Evolutionary conservation across 805 yeast genomes (phyloP).

Genomic region (Kurtzmaniella fragi): DNA sequence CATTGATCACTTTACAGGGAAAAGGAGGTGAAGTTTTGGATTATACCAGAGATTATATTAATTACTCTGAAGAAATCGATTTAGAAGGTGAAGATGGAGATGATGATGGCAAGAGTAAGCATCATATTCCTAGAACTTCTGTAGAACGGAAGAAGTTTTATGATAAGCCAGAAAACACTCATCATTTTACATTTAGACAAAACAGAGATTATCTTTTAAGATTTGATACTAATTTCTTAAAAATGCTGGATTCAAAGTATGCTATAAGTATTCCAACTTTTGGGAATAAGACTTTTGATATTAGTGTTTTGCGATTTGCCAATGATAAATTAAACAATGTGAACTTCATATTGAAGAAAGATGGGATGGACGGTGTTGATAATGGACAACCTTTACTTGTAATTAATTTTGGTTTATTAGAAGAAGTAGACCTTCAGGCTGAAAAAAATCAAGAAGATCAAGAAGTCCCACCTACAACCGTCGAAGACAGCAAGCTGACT

Average conservation of each 20-base stretch:
- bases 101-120: slow-evolving; percentile 10
- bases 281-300: slow-evolving; percentile 39
- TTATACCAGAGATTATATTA: slow-evolving; percentile 3
- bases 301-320: slow-evolving; percentile 38
- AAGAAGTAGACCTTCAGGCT: slow-evolving; percentile 17
- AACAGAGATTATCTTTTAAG: slow-evolving; percentile 40
- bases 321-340: slow-evolving; percentile 41
- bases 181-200: slow-evolving; percentile 34
- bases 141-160: slow-evolving; percentile 42
- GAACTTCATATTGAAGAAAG: slow-evolving; percentile 40
- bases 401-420: slow-evolving; percentile 32
- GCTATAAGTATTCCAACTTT: slow-evolving; percentile 47
- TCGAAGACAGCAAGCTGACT: too few species aligned
- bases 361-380: slow-evolving; percentile 28
- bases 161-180: slow-evolving; percentile 31
- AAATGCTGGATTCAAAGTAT: slow-evolving; percentile 45
- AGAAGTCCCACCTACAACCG: background rate
- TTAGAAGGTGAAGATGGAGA: slow-evolving; percentile 5
- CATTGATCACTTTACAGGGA: slow-evolving; percentile 32
- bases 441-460: background rate
- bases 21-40: slow-evolving; percentile 5
- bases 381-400: slow-evolving; percentile 29
- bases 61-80: slow-evolving; percentile 22
- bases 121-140: slow-evolving; percentile 26
- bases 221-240: slow-evolving; percentile 52